Conservation (phyloP, 2,329 filamentous ascomycete species). For the Sphaerostilbella broomeana region DNA sequence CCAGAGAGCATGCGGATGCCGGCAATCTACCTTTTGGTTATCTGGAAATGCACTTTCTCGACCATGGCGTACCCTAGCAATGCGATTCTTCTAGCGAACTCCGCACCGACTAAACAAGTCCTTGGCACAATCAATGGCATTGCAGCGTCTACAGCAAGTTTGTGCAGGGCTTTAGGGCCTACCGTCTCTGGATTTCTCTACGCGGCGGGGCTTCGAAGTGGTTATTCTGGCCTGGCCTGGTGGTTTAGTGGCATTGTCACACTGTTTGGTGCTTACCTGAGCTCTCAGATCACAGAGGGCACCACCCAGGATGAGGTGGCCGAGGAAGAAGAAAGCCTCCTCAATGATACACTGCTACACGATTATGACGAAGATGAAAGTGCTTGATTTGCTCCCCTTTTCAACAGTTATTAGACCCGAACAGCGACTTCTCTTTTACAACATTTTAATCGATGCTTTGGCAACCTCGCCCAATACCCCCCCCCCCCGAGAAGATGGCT, state of each 20-base stretch:
- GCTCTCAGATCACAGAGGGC: conserved; percentile 67
- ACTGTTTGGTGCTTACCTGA: conserved; percentile 65
- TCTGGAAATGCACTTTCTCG: conserved; percentile 90
- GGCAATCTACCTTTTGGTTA: conserved; percentile 69
- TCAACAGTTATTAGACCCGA: conserved; percentile 3
- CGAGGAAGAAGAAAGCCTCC: conserved; percentile 34
- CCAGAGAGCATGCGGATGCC: conserved; percentile 64
- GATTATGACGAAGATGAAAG: conserved; percentile 28
- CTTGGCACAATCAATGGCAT: conserved; percentile 90
- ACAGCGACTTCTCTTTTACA: conserved; percentile 1
- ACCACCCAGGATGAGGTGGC: conserved; percentile 35
- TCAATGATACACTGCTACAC: conserved; percentile 27
- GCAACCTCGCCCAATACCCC: conserved; percentile 11
- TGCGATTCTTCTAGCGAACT: conserved; percentile 82
- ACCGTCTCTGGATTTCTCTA: conserved; percentile 83
- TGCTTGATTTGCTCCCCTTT: conserved; percentile 19
- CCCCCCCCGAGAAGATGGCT: too few relatives aligned
- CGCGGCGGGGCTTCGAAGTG: conserved; percentile 67
- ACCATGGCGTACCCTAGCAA: conserved; percentile 88
- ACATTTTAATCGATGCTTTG: conserved; percentile 7
- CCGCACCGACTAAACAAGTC: conserved; percentile 74
- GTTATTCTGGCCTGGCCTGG: conserved; percentile 87
- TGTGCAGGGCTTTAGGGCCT: conserved; percentile 82
- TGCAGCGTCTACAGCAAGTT: conserved; percentile 82
- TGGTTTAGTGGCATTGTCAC: conserved; percentile 81